Conservation (phyloP, 139 green algal species). For the Picochlorum sp. region DNA sequence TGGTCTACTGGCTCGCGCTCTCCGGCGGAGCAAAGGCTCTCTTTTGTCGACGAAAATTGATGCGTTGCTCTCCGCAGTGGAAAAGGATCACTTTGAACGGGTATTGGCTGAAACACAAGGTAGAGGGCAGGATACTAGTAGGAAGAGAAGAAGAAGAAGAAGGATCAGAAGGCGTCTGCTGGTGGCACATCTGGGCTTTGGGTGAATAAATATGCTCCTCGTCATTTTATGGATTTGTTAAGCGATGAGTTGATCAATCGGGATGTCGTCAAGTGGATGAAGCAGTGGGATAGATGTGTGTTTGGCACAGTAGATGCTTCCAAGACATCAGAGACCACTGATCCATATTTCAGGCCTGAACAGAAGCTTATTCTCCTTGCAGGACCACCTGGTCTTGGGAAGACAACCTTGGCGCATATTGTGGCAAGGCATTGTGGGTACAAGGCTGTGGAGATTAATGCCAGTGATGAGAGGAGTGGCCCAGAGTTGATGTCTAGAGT, state of each 20-base stretch:
- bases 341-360: constrained; percentile 28
- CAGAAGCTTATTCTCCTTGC: constrained; percentile 44
- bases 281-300: constrained; percentile 66
- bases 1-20: background rate
- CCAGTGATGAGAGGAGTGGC: constrained; percentile 78
- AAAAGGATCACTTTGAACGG: constrained; percentile 18
- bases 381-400: constrained; percentile 71
- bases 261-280: constrained; percentile 66
- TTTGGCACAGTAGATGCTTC: constrained; percentile 31
- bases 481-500: constrained; percentile 51
- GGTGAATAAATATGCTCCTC: constrained; percentile 85
- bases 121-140: background rate
- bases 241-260: constrained; percentile 82
- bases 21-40: constrained; percentile 11
- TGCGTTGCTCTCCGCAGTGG: constrained; percentile 19
- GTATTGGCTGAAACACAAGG: constrained; percentile 14
- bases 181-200: constrained; percentile 43
- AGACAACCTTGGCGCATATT: constrained; percentile 94
- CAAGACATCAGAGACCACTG: background rate
- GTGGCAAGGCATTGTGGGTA: constrained; percentile 90
- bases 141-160: constrained; percentile 1
- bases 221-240: constrained; percentile 73
- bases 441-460: constrained; percentile 89
- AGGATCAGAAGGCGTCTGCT: background rate
- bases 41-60: constrained; percentile 21